Base-by-base conservation (phyloP, 352 stramenopile species). In the Phytopythium chamaehyphon region DNA sequence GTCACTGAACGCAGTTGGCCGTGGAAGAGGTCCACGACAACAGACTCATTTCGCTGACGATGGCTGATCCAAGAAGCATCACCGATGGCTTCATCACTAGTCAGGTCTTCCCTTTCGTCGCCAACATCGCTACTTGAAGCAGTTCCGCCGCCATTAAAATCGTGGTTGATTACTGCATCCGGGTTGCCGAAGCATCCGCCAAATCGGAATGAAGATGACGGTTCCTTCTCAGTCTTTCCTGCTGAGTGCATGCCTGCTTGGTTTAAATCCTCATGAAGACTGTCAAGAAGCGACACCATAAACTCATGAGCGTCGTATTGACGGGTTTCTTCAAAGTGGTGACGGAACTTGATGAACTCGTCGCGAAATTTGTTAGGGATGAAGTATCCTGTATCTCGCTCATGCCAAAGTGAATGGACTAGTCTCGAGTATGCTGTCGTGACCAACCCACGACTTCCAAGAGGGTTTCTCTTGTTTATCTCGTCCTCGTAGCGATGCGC, bases 221-320 rank as follows among this genome's bases (percentile, higher is more conserved):
- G 57, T 90, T 93, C 52, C 16, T n/a, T 33, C 6, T 36, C 33
- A 10, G 21, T 14, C 1, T n/a, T 4, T 40, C 38, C 47, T 65
- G 59, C 24, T 37, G 43, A 59, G 3, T 28, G 43, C 46, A 45
- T 62, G 22, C 40, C 48, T 1, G 97, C 81, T 26, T 90, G 77
- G 66, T 99, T 99, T 31, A 98, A 67, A 66, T 99, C 97, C 72
- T 99, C 97, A 69, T 99, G 97, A 2, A 99, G 65, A 53, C 96
- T 96, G 75, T 99, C 97, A 7, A 99, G 83, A 6, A 99, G 66
- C 40, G 97, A 98, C 26, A 93, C 88, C 71, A 98, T 98, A 44
- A 93, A 92, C 48, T 95, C 84, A 69, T 99, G 96, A 18, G 88
- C 88, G 52, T 99, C 97, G 52, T 99, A 97, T 65, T 99, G 97